phyloP scores from a whole-genome alignment of 805 yeast species.

The Kuraishia cidri region DNA sequence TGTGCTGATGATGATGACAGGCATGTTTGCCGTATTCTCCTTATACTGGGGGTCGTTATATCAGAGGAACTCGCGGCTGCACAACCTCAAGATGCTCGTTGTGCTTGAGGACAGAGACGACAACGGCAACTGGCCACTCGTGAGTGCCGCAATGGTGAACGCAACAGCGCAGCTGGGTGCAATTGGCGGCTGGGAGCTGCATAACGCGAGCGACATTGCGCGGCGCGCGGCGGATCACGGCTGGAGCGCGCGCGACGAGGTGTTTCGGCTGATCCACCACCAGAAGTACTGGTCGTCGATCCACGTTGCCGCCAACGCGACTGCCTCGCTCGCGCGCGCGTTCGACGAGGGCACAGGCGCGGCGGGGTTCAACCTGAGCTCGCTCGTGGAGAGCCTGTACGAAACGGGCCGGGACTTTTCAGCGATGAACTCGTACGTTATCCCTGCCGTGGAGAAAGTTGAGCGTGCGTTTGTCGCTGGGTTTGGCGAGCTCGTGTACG shows the following conservation, averaged over 20 bases:
- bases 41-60: constrained; percentile 40
- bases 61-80: constrained; percentile 17
- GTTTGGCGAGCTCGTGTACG: constrained; percentile 11
- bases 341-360: constrained; percentile 27
- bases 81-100: constrained; percentile 28
- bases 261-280: background rate
- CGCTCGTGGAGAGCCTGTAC: constrained; percentile 29
- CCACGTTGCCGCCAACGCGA: constrained; percentile 40
- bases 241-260: background rate
- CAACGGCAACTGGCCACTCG: background rate
- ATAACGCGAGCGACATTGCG: background rate
- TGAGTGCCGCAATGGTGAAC: background rate
- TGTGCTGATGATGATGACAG: constrained; percentile 19
- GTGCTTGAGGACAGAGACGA: constrained; percentile 22
- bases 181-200: background rate
- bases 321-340: constrained; percentile 27
- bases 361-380: constrained; percentile 17
- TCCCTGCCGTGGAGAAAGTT: constrained; percentile 30
- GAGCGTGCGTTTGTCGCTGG: constrained; percentile 18
- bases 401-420: constrained; percentile 60
- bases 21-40: constrained; percentile 29
- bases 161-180: background rate
- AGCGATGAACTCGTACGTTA: constrained; percentile 33
- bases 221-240: background rate
- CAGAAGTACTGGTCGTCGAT: constrained; percentile 54